Conservation (phyloP, 2,329 filamentous ascomycete genomes). For the Fusarium sp. region DNA sequence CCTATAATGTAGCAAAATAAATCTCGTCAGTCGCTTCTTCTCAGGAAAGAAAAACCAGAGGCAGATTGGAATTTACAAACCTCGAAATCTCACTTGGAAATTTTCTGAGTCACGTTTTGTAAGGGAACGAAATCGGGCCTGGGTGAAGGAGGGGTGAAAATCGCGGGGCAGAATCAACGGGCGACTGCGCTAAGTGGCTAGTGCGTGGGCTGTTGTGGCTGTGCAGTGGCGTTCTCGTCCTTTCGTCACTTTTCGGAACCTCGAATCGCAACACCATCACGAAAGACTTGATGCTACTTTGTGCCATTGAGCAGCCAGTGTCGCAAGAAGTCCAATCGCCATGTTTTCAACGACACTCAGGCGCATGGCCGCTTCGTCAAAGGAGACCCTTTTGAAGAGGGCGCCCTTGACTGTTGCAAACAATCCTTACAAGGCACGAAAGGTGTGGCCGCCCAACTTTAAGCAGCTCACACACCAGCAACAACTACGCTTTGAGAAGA, state of each 20-base stretch:
- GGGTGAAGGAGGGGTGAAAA: constrained; percentile 49
- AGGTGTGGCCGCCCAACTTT: constrained; percentile 81
- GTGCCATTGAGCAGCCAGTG: constrained; percentile 21
- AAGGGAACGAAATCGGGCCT: constrained; percentile 33
- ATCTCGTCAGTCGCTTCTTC: constrained; percentile 12
- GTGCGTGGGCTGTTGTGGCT: constrained; percentile 34
- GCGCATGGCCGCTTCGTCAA: constrained; percentile 47
- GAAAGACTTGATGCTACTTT: constrained; percentile 13
- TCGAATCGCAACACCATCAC: constrained; percentile 16
- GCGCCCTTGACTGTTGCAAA: constrained; percentile 52
- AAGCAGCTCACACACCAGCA: constrained; percentile 71
- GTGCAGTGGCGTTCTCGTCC: constrained; percentile 32
- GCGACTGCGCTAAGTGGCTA: constrained; percentile 32
- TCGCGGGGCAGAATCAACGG: constrained; percentile 46
- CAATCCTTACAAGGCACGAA: constrained; percentile 71
- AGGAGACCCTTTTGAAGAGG: constrained; percentile 41
- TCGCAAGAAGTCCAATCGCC: neutral
- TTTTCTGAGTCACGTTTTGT: constrained; percentile 47
- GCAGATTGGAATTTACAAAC: constrained; percentile 22
- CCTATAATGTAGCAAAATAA: constrained; percentile 5
- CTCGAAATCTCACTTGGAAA: constrained; percentile 40
- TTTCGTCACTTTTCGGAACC: constrained; percentile 25
- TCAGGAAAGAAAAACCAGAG: neutral
- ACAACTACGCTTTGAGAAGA: constrained; percentile 79
- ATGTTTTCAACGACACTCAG: constrained; percentile 51